These are phyloP conservation scores for Dothidotthia symphoricarpi DNA, from an alignment of 2,329 filamentous ascomycete genomes.

Conservation along the genomic window DNA sequence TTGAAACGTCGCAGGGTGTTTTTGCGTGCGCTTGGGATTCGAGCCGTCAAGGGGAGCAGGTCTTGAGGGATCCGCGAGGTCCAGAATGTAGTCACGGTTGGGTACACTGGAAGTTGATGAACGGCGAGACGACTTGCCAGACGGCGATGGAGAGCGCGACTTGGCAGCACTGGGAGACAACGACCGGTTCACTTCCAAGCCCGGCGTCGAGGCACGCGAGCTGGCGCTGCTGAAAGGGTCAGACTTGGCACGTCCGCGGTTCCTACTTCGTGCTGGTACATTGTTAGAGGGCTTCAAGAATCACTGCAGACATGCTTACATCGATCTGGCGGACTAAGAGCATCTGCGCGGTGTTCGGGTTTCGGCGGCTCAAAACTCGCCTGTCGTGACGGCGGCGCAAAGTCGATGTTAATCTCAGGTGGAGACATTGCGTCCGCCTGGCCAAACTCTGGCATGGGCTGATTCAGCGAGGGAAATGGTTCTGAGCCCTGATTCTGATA, in stretches of 20 bases:
- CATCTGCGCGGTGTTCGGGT: constrained; percentile 64
- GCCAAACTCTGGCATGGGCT: constrained; percentile 59
- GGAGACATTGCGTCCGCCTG: constrained; percentile 76
- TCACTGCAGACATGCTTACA: constrained; percentile 45
- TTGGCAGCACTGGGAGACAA: constrained; percentile 47
- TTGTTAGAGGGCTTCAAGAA: constrained; percentile 18
- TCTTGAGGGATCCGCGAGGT: constrained; percentile 83
- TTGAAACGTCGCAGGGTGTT: constrained; percentile 96
- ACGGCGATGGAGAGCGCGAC: constrained; percentile 50
- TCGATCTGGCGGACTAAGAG: constrained; percentile 75
- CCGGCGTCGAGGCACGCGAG: constrained; percentile 47
- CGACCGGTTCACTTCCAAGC: constrained; percentile 36
- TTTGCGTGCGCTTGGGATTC: constrained; percentile 79
- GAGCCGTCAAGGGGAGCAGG: constrained; percentile 53
- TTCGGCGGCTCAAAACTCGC: constrained; percentile 67
- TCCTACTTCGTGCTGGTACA: constrained; percentile 52
- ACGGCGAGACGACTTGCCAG: constrained; percentile 49
- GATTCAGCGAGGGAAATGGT: constrained; percentile 50
- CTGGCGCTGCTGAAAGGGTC: constrained; percentile 56
- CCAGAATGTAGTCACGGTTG: constrained; percentile 76
- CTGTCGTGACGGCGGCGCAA: constrained; percentile 71
- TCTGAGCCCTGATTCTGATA: constrained; percentile 53
- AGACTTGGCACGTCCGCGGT: constrained; percentile 59
- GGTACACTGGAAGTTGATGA: constrained; percentile 54
- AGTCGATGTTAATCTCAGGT: constrained; percentile 93